phyloP scores from a whole-genome alignment of 2,329 filamentous ascomycete genomes.

The Trichocomaceae sp. region DNA sequence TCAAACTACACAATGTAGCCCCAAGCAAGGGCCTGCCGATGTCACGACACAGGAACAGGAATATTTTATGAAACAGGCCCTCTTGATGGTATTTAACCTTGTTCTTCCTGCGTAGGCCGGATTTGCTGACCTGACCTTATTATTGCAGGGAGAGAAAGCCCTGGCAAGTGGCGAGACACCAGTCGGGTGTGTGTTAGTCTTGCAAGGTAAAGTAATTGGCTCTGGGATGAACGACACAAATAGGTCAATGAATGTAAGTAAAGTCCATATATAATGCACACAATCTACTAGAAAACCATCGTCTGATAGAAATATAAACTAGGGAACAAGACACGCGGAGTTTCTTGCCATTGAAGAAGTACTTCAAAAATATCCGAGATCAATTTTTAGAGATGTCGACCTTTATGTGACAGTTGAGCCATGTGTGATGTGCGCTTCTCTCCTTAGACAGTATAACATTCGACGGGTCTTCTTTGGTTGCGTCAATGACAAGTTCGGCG shows the following conservation, averaged over 20 bases:
- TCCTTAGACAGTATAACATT: constrained; percentile 81
- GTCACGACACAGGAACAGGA: constrained; percentile 36
- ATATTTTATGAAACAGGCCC: constrained; percentile 74
- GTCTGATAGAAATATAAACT: constrained; percentile 32
- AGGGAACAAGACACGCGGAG: constrained; percentile 92
- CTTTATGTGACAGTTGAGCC: constrained; percentile 98
- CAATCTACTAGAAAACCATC: background rate
- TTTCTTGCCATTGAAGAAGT: constrained; percentile 75
- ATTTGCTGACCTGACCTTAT: background rate
- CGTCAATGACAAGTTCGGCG: constrained; percentile 93
- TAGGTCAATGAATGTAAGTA: constrained; percentile 62
- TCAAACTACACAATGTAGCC: background rate
- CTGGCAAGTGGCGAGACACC: constrained; percentile 85
- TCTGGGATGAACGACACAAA: constrained; percentile 97
- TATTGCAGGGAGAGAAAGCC: constrained; percentile 68
- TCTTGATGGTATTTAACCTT: constrained; percentile 62
- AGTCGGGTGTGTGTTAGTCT: constrained; percentile 90
- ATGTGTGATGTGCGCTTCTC: constrained; percentile 96
- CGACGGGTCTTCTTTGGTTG: constrained; percentile 91
- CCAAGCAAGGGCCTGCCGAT: constrained; percentile 11
- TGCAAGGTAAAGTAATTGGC: constrained; percentile 71
- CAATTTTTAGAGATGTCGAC: constrained; percentile 64
- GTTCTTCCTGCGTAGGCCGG: background rate
- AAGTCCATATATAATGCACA: constrained; percentile 13
- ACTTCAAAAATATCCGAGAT: constrained; percentile 57